Conservation (phyloP, 768 basidiomycete species). For the Butyriboletus loyo region DNA sequence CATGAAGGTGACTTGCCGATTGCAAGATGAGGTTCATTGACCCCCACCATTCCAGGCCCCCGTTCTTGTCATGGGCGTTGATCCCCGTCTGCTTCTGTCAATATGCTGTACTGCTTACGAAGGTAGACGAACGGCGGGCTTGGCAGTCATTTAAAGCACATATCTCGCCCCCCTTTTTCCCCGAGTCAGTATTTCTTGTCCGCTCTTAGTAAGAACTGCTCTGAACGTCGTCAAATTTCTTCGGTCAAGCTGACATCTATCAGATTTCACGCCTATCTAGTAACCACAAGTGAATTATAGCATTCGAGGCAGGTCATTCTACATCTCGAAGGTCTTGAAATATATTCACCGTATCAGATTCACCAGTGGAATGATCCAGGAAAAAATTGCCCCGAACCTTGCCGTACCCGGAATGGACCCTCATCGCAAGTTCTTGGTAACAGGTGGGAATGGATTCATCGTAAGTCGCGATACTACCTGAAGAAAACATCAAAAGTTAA, state of each 20-base stretch:
- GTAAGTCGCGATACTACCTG: constrained; percentile 28
- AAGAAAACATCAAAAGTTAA: background rate
- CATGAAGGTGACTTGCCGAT: background rate
- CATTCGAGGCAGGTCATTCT: background rate
- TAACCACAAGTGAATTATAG: background rate
- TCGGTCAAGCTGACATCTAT: background rate
- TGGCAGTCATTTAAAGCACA: constrained; percentile 1
- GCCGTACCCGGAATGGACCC: background rate
- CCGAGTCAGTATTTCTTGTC: background rate
- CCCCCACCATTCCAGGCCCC: too few species aligned
- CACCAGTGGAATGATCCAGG: background rate
- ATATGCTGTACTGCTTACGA: background rate
- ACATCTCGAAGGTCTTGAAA: background rate
- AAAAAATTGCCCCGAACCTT: background rate
- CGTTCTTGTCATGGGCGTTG: constrained; percentile 1
- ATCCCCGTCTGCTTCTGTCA: background rate
- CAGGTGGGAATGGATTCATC: constrained; percentile 55
- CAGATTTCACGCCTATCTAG: background rate
- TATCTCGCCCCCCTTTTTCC: background rate
- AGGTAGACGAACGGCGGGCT: background rate
- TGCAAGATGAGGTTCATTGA: background rate
- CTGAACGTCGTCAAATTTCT: background rate
- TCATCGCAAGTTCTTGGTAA: constrained; percentile 35
- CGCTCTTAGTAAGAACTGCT: background rate
- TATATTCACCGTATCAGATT: background rate